Percentiles rank a stretch among this genome's conserved stretches.
phyloP scores from a whole-genome alignment of 192 early-diverging fungal genomes.

The Linnemannia schmuckeri region DNA sequence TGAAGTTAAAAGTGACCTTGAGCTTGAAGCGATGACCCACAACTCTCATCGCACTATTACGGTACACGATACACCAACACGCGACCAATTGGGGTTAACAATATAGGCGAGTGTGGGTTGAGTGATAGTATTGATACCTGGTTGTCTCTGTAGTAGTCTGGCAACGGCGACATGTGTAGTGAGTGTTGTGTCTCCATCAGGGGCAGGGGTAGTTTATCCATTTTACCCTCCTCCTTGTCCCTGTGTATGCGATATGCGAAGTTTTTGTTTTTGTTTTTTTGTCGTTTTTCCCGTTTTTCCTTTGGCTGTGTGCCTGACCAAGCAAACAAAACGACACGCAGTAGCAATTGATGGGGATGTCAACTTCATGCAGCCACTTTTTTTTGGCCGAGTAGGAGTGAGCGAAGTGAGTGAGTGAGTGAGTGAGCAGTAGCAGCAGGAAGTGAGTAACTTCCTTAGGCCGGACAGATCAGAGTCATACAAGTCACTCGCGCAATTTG shows the following conservation, averaged over 20 bases:
- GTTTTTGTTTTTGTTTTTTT: not conserved
- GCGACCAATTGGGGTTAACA: not conserved
- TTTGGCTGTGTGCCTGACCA: conserved; percentile 1
- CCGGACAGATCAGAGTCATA: conserved; percentile 7
- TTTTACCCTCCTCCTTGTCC: not conserved
- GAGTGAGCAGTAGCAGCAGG: not conserved
- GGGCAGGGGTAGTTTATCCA: conserved; percentile 9
- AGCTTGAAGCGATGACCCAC: no score
- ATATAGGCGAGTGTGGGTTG: not conserved
- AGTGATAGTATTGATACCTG: not conserved
- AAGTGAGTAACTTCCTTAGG: not conserved
- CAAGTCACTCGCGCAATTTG: conserved; percentile 5
- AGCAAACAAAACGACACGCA: not conserved
- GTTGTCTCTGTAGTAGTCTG: not conserved
- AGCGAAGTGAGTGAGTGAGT: not conserved
- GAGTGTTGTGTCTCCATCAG: not conserved
- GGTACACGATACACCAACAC: not conserved
- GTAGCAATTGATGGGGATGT: not conserved
- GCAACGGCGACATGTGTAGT: not conserved
- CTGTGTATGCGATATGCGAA: not conserved
- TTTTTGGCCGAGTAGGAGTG: not conserved
- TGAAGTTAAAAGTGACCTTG: no score
- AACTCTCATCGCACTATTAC: no score
- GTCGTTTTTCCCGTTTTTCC: not conserved
- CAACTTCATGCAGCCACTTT: not conserved